phyloP scores from a whole-genome alignment of 345 rosid species.

The Arabidopsis suecica region DNA sequence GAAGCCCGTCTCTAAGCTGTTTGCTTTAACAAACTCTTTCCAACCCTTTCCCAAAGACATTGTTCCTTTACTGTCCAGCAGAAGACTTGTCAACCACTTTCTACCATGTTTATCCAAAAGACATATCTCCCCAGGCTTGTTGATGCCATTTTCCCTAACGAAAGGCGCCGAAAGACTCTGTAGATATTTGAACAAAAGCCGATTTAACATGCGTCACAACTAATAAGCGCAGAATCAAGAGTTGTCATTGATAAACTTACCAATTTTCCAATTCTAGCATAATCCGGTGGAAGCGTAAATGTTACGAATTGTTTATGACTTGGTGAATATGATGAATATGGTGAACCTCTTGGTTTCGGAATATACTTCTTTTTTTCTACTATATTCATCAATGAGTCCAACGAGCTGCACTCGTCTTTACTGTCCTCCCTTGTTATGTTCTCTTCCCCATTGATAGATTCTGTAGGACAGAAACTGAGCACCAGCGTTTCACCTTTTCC shows the following conservation, averaged over 20 bases:
- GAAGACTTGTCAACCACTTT: background rate
- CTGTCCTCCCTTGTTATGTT: background rate
- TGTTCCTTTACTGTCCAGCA: background rate
- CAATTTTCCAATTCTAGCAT: background rate
- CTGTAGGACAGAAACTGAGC: constrained; percentile 4
- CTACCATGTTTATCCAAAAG: constrained; percentile 11
- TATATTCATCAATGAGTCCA: background rate
- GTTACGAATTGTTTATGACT: background rate
- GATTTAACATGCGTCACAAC: background rate
- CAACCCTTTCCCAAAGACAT: constrained; percentile 20
- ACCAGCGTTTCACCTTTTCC: background rate
- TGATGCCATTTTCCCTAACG: constrained; percentile 11
- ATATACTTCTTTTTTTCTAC: background rate
- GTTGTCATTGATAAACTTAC: constrained; percentile 1
- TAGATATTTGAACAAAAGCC: background rate
- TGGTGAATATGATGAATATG: constrained; percentile 28
- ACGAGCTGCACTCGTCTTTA: background rate
- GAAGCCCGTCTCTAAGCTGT: background rate
- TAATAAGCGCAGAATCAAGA: background rate
- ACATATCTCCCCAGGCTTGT: constrained; percentile 16
- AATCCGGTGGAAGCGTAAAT: constrained; percentile 12
- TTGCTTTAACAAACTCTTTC: constrained; percentile 8
- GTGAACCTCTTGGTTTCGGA: background rate
- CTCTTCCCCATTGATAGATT: background rate
- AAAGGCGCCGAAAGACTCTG: background rate